Percentiles rank a stretch among this genome's conserved stretches.
Conservation (phyloP, 1,284 basidiomycete genomes). For the Ustilago cynodontis region DNA sequence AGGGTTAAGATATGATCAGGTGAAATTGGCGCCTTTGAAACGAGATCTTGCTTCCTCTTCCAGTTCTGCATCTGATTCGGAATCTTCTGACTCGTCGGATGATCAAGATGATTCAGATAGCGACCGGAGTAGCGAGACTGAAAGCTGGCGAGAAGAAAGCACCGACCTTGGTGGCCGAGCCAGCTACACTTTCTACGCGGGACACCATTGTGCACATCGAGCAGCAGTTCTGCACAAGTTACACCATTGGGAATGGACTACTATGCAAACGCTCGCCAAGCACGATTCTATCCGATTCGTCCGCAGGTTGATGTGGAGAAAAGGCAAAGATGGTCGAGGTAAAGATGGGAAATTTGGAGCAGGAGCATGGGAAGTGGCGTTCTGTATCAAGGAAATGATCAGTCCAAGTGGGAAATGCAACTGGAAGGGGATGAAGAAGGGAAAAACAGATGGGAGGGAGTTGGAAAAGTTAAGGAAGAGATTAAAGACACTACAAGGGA, state of each 20-base stretch:
- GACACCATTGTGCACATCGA: constrained; percentile 36
- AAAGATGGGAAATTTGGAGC: constrained; percentile 31
- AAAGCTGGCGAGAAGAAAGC: constrained; percentile 32
- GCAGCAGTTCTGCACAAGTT: constrained; percentile 42
- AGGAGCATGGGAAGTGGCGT: constrained; percentile 34
- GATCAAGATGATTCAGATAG: neutral
- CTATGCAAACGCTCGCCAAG: constrained; percentile 41
- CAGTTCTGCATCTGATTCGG: neutral
- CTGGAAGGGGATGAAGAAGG: constrained; percentile 5
- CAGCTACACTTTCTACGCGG: constrained; percentile 35
- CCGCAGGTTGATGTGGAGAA: constrained; percentile 29
- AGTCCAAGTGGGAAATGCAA: constrained; percentile 10
- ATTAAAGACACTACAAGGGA: constrained; percentile 23
- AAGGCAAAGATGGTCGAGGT: constrained; percentile 15
- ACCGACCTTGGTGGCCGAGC: constrained; percentile 4
- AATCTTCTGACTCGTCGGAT: constrained; percentile 2
- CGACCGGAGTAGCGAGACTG: constrained; percentile 21
- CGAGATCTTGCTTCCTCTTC: neutral
- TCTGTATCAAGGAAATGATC: constrained; percentile 34
- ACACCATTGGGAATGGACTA: constrained; percentile 54
- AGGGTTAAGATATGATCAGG: constrained; percentile 46
- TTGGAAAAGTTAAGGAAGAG: constrained; percentile 30
- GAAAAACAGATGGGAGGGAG: constrained; percentile 6
- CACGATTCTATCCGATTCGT: constrained; percentile 31
- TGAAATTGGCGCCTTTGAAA: constrained; percentile 24